Conservation (phyloP, 2,329 filamentous ascomycete species). For the Epichloe elymi region DNA sequence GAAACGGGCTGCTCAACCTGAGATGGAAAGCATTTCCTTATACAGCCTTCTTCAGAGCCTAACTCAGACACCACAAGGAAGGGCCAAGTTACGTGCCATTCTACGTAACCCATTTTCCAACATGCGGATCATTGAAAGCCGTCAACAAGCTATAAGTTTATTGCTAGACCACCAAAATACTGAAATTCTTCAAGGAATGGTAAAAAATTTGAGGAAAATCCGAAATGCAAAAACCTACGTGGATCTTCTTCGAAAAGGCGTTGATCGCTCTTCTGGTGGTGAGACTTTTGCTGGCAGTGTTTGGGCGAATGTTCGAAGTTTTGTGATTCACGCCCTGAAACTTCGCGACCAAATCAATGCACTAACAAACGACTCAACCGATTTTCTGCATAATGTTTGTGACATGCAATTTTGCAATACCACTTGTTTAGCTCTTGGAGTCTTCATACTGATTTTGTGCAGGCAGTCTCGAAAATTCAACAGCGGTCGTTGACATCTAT, state of each 20-base stretch:
- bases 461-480: constrained; percentile 40
- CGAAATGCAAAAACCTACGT: constrained; percentile 63
- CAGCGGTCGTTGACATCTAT: constrained; percentile 46
- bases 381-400: constrained; percentile 2
- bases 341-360: constrained; percentile 46
- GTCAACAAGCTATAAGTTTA: constrained; percentile 55
- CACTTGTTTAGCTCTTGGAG: neutral
- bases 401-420: neutral
- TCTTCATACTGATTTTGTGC: neutral
- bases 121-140: constrained; percentile 51
- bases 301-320: constrained; percentile 61
- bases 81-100: constrained; percentile 56
- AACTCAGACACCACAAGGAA: constrained; percentile 69
- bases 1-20: constrained; percentile 32
- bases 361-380: constrained; percentile 4
- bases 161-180: constrained; percentile 58
- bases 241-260: constrained; percentile 62
- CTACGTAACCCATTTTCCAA: constrained; percentile 71
- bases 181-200: constrained; percentile 39
- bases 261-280: constrained; percentile 37
- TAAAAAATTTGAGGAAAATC: constrained; percentile 52
- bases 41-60: constrained; percentile 71
- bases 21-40: constrained; percentile 71
- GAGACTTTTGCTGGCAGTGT: constrained; percentile 49
- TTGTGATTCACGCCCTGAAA: constrained; percentile 57